Conservation (phyloP, 139 green algal genomes). For the Chara braunii region DNA sequence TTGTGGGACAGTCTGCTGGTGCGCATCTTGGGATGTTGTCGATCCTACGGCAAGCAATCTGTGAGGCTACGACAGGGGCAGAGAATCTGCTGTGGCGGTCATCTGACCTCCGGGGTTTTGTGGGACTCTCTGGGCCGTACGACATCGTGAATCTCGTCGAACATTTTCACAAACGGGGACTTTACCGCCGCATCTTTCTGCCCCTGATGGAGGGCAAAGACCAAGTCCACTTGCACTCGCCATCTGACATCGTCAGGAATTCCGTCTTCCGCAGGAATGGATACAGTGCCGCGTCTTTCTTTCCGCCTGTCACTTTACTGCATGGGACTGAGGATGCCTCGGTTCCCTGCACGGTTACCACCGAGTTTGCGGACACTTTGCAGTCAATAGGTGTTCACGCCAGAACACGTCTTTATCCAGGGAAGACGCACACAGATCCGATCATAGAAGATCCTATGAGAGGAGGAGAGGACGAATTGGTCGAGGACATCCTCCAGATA, state of each 20-base stretch:
- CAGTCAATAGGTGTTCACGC: slow-evolving; percentile 15
- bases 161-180: slow-evolving; percentile 70
- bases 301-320: slow-evolving; percentile 35
- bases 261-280: background rate
- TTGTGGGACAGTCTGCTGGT: slow-evolving; percentile 82
- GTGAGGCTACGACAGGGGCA: background rate
- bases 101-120: slow-evolving; percentile 29
- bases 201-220: background rate
- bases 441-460: slow-evolving; percentile 35
- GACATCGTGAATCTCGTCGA: slow-evolving; percentile 63
- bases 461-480: background rate
- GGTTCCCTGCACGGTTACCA: slow-evolving; percentile 7
- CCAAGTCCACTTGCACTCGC: background rate
- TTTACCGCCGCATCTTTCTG: slow-evolving; percentile 50
- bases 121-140: slow-evolving; percentile 67
- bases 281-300: background rate
- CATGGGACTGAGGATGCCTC: slow-evolving; percentile 39
- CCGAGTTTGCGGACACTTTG: slow-evolving; percentile 15
- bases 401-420: slow-evolving; percentile 7
- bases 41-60: slow-evolving; percentile 60
- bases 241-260: background rate
- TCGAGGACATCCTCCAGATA: slow-evolving; percentile 11
- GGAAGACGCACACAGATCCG: slow-evolving; percentile 41
- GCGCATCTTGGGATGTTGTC: slow-evolving; percentile 69
- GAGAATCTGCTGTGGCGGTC: background rate